Conservation (phyloP, 2,329 filamentous ascomycete species). For the Colletotrichum tropicale region DNA sequence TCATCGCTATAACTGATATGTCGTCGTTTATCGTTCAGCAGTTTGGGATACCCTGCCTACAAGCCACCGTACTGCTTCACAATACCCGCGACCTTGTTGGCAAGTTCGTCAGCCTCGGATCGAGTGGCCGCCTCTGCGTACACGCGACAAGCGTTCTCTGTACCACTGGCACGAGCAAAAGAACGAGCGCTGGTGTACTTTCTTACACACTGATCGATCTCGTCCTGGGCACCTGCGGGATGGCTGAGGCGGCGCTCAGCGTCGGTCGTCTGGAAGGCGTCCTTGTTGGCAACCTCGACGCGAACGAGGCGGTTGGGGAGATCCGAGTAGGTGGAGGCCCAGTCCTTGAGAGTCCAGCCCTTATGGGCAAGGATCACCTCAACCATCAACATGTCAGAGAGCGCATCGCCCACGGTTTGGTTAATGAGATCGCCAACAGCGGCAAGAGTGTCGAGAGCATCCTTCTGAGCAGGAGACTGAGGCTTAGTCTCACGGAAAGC, state of each 20-base stretch:
- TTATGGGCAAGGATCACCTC: slow-evolving; percentile 97
- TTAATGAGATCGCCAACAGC: slow-evolving; percentile 93
- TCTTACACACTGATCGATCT: slow-evolving; percentile 86
- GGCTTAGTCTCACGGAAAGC: slow-evolving; percentile 81
- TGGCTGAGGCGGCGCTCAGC: slow-evolving; percentile 87
- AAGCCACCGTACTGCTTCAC: slow-evolving; percentile 64
- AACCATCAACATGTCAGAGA: slow-evolving; percentile 94
- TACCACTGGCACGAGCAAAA: slow-evolving; percentile 92
- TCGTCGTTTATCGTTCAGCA: not conserved
- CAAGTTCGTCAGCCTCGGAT: slow-evolving; percentile 89
- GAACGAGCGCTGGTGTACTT: slow-evolving; percentile 90
- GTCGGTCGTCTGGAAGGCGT: slow-evolving; percentile 88
- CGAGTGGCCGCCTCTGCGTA: slow-evolving; percentile 93
- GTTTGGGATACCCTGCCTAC: not conserved
- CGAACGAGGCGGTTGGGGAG: slow-evolving; percentile 94
- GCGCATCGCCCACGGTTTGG: slow-evolving; percentile 94
- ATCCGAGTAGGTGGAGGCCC: slow-evolving; percentile 91
- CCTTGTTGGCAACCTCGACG: slow-evolving; percentile 87
- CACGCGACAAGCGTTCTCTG: slow-evolving; percentile 93
- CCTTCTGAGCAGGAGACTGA: slow-evolving; percentile 89
- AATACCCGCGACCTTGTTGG: slow-evolving; percentile 79
- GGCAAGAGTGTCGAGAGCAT: slow-evolving; percentile 82
- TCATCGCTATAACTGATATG: not conserved
- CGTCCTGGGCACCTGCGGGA: slow-evolving; percentile 78
- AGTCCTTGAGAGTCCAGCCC: slow-evolving; percentile 86